A percentile compares a stretch with the other conserved stretches of the same genome.
These are phyloP conservation scores for Nissolia schottii DNA, from an alignment of 306 rosid species.

Conservation along the genomic window DNA sequence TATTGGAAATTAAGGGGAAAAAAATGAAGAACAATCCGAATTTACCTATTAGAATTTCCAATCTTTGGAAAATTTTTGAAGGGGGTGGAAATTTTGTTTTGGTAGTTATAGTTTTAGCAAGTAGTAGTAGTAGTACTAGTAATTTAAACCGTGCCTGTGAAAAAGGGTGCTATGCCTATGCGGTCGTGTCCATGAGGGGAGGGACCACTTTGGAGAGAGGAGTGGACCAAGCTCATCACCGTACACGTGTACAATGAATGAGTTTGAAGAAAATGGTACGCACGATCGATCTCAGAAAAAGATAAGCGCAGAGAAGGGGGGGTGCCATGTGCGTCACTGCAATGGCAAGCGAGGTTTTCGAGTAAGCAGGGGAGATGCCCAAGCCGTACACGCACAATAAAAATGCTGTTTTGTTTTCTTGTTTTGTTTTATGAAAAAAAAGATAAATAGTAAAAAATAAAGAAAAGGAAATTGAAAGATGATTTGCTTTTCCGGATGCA, in stretches of 20 bases:
- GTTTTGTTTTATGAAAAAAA: background rate
- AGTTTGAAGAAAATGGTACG: conserved; percentile 14
- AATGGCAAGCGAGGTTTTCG: conserved; percentile 12
- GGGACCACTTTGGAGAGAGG: background rate
- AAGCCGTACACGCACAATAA: conserved; percentile 29
- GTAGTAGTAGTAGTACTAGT: background rate
- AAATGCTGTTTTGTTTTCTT: conserved; percentile 13
- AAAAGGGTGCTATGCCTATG: background rate
- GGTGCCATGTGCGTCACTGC: conserved; percentile 54
- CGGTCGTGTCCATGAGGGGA: background rate
- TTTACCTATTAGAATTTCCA: background rate
- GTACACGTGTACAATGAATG: conserved; percentile 49
- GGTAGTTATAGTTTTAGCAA: background rate
- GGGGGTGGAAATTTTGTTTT: background rate
- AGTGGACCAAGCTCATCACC: conserved; percentile 31
- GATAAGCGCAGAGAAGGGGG: conserved; percentile 4
- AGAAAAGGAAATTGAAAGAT: background rate
- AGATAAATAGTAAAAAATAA: no score
- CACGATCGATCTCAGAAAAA: conserved; percentile 43
- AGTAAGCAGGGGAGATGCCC: conserved; percentile 13
- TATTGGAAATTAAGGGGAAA: background rate
- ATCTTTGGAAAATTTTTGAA: background rate
- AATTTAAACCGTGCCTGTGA: background rate
- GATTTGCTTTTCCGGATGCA: conserved; percentile 14
- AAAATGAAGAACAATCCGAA: background rate